These are phyloP conservation scores for Scytalidium lignicola DNA, from an alignment of 2,329 filamentous ascomycete genomes.

Conservation along the genomic window DNA sequence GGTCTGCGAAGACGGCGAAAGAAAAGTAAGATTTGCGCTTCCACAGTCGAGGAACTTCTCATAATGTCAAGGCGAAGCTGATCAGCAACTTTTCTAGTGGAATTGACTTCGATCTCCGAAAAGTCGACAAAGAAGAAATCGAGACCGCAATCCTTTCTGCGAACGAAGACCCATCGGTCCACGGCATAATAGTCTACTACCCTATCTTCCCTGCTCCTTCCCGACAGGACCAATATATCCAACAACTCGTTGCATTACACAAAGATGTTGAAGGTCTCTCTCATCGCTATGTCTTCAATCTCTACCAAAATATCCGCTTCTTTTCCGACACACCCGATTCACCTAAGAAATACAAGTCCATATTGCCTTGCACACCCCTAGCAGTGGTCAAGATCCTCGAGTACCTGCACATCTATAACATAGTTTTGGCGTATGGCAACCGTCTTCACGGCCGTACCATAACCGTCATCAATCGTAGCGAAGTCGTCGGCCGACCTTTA, in stretches of 20 bases:
- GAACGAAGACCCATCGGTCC: slow-evolving; percentile 71
- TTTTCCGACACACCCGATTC: slow-evolving; percentile 55
- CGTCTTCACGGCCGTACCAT: slow-evolving; percentile 89
- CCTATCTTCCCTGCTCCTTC: slow-evolving; percentile 82
- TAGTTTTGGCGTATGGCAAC: slow-evolving; percentile 87
- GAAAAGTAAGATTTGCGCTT: slow-evolving; percentile 88
- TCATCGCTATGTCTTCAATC: slow-evolving; percentile 95
- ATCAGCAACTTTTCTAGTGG: slow-evolving; percentile 50
- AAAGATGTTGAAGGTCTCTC: slow-evolving; percentile 97
- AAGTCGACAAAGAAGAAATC: slow-evolving; percentile 79
- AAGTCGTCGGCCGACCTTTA: slow-evolving; percentile 90
- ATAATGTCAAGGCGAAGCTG: too few species aligned
- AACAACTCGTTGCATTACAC: slow-evolving; percentile 82
- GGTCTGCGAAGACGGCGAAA: slow-evolving; percentile 92
- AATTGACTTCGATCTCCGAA: slow-evolving; percentile 81
- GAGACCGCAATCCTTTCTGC: slow-evolving; percentile 84
- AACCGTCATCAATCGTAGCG: slow-evolving; percentile 92
- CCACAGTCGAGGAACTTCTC: too few species aligned
- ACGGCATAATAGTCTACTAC: slow-evolving; percentile 96
- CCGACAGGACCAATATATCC: slow-evolving; percentile 87
- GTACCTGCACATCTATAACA: slow-evolving; percentile 93
- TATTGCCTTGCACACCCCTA: slow-evolving; percentile 91
- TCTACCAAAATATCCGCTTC: slow-evolving; percentile 98
- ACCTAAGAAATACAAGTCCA: slow-evolving; percentile 73
- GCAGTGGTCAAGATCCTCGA: slow-evolving; percentile 97